These are phyloP conservation scores for Bjerkandera adusta DNA, from an alignment of 1,284 basidiomycete species.

Conservation along the genomic window DNA sequence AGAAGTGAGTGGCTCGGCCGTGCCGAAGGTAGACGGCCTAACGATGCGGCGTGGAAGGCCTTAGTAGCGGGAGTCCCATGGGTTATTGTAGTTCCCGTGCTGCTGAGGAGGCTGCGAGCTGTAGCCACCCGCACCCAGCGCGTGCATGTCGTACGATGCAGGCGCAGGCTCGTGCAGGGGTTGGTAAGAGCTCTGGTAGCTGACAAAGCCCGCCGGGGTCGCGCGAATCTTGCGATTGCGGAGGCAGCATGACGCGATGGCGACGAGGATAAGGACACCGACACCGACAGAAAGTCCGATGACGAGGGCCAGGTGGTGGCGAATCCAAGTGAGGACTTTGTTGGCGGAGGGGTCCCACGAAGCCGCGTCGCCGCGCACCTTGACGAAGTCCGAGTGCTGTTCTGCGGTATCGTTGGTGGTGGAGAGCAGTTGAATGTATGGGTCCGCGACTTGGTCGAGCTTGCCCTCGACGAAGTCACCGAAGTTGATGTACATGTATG, in stretches of 20 bases:
- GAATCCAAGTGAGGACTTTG: constrained; percentile 3
- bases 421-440: constrained; percentile 63
- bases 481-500: constrained; percentile 60
- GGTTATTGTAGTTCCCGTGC: constrained; percentile 19
- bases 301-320: constrained; percentile 11
- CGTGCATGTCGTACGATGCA: constrained; percentile 21
- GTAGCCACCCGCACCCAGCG: constrained; percentile 10
- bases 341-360: constrained; percentile 4
- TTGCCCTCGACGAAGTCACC: constrained; percentile 51
- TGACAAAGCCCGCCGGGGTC: constrained; percentile 21
- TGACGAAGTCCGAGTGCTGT: constrained; percentile 53
- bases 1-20: too few relatives aligned
- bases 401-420: constrained; percentile 35
- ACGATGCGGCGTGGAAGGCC: too few relatives aligned
- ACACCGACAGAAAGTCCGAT: constrained; percentile 10
- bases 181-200: constrained; percentile 19
- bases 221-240: constrained; percentile 12
- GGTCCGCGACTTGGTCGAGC: constrained; percentile 32
- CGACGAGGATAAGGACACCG: constrained; percentile 11
- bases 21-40: too few relatives aligned
- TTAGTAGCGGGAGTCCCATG: constrained; percentile 20
- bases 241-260: constrained; percentile 15
- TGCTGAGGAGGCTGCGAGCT: constrained; percentile 6
- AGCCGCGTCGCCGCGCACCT: constrained; percentile 10
- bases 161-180: constrained; percentile 21